These are phyloP conservation scores for Malus orientalis DNA, from an alignment of 306 rosid genomes.

Conservation along the genomic window DNA sequence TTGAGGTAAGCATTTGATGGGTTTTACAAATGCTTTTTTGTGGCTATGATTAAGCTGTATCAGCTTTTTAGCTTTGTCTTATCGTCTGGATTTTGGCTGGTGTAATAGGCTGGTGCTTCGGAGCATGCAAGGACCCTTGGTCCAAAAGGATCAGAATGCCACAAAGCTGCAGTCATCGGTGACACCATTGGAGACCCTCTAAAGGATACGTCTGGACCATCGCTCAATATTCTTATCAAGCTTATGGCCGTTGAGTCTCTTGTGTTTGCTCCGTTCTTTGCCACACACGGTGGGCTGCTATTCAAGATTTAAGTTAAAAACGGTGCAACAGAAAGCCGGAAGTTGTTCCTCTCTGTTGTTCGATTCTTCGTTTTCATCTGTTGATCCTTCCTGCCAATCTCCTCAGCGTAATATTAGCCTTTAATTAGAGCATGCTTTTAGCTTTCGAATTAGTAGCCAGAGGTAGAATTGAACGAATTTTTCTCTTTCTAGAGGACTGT, in stretches of 20 bases:
- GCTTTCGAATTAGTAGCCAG: background rate
- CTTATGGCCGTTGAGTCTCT: constrained; percentile 96
- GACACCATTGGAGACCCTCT: constrained; percentile 98
- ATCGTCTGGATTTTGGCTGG: constrained; percentile 2
- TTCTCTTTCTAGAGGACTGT: constrained; percentile 23
- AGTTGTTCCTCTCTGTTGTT: background rate
- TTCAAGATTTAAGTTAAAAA: constrained; percentile 45
- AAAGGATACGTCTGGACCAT: constrained; percentile 93
- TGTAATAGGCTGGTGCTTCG: constrained; percentile 66
- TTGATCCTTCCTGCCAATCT: background rate
- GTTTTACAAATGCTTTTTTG: background rate
- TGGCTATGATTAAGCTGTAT: too few relatives aligned
- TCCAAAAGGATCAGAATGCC: constrained; percentile 85
- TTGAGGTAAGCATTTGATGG: constrained; percentile 51
- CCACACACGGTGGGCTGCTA: constrained; percentile 86
- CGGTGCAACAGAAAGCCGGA: background rate
- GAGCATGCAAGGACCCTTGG: constrained; percentile 93
- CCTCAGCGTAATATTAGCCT: constrained; percentile 7
- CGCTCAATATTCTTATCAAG: constrained; percentile 97
- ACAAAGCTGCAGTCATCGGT: constrained; percentile 94
- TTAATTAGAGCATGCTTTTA: constrained; percentile 1
- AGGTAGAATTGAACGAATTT: constrained; percentile 21
- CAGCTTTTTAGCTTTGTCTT: background rate
- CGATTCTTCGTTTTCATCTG: background rate
- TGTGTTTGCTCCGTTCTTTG: constrained; percentile 92